Conservation (phyloP, 306 rosid genomes). For the Argentina anserina region DNA sequence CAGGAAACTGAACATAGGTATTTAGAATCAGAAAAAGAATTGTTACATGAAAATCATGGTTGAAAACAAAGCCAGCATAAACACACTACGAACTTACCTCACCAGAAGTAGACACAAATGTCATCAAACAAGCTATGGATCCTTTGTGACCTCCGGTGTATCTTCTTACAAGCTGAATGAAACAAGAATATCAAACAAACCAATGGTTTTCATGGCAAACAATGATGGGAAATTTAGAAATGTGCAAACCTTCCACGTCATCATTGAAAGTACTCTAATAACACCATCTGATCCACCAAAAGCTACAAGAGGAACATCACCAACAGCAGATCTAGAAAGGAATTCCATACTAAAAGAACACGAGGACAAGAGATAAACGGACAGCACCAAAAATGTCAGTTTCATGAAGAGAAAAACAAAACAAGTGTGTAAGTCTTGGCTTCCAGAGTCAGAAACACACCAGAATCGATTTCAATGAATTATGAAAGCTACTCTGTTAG, state of each 20-base stretch:
- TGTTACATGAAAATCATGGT: not conserved
- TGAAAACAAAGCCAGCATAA: conserved; percentile 16
- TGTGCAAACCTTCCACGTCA: conserved; percentile 88
- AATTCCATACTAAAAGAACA: conserved; percentile 89
- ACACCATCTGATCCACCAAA: conserved; percentile 98
- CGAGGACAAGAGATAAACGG: conserved; percentile 17
- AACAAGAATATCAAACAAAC: conserved; percentile 34
- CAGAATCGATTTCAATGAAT: not conserved
- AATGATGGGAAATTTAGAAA: conserved; percentile 25
- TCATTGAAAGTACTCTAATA: conserved; percentile 96
- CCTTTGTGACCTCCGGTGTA: conserved; percentile 97
- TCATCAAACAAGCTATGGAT: conserved; percentile 92
- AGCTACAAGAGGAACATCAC: conserved; percentile 96
- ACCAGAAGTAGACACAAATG: conserved; percentile 91
- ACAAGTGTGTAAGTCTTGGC: not conserved
- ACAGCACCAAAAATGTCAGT: conserved; percentile 1
- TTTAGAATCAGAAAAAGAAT: not conserved
- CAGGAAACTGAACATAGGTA: conserved; percentile 7
- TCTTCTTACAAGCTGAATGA: conserved; percentile 81
- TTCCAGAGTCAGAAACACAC: not conserved
- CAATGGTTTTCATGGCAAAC: conserved; percentile 10
- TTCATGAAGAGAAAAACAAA: not conserved
- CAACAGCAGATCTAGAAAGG: conserved; percentile 75
- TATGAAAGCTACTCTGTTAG: conserved; percentile 1
- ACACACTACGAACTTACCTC: conserved; percentile 58